Evolutionary conservation across 129 eudicot genomes (phyloP).

Genomic region (Arctium minus): DNA sequence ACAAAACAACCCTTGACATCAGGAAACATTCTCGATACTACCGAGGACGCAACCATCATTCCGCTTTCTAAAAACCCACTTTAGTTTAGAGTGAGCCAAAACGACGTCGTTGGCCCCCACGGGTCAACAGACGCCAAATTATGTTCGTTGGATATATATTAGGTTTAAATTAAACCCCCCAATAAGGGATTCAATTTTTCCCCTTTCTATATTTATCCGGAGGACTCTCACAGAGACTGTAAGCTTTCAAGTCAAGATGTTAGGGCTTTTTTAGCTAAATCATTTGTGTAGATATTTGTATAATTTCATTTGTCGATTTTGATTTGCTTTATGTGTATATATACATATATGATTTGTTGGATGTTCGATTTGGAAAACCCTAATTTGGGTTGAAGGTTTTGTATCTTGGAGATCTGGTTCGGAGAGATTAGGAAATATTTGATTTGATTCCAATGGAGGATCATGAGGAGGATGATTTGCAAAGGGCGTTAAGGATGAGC

Average conservation of each 20-base stretch:
- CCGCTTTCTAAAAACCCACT: background rate
- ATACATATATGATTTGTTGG: conserved; percentile 6
- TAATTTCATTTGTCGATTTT: conserved; percentile 1
- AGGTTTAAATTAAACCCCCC: conserved; percentile 39
- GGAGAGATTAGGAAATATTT: background rate
- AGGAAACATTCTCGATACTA: background rate
- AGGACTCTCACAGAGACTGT: background rate
- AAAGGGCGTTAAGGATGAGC: conserved; percentile 83
- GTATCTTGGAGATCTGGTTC: conserved; percentile 22
- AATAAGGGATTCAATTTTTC: conserved; percentile 40
- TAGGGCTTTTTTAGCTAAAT: conserved; percentile 20
- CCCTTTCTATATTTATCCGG: conserved; percentile 1
- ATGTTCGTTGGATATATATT: conserved; percentile 35
- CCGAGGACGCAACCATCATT: conserved; percentile 27
- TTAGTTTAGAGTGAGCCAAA: background rate
- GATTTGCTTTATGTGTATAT: conserved; percentile 6
- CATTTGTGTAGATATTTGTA: conserved; percentile 11
- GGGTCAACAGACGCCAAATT: conserved; percentile 25
- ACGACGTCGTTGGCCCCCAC: conserved; percentile 29
- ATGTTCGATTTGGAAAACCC: conserved; percentile 26
- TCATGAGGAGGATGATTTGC: conserved; percentile 86
- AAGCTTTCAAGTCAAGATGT: conserved; percentile 7
- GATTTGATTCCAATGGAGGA: conserved; percentile 48
- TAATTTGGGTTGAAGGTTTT: conserved; percentile 26
- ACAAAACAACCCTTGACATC: conserved; percentile 19